A percentile compares a stretch with the other conserved stretches of the same genome.
Evolutionary conservation across 805 yeast genomes (phyloP).

Genomic region (Pichia rugopelliculosa): DNA sequence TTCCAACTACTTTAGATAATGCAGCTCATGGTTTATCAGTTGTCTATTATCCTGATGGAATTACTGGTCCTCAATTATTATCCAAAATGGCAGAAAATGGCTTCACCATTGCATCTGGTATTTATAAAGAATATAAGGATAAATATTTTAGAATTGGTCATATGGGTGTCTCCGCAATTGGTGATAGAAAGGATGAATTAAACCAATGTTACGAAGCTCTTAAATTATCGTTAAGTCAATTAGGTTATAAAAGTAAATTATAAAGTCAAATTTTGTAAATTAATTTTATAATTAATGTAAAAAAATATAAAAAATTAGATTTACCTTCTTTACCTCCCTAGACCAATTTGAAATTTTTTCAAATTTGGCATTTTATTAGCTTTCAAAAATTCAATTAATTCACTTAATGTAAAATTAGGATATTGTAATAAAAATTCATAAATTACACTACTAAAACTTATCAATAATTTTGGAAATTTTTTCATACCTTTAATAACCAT

Average conservation of each 20-base stretch:
- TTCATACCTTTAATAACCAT: slow-evolving; percentile 7
- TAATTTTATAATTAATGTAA: not conserved
- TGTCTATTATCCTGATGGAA: slow-evolving; percentile 69
- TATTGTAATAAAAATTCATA: slow-evolving; percentile 6
- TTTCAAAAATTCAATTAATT: slow-evolving; percentile 7
- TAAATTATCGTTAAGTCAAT: slow-evolving; percentile 34
- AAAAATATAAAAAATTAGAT: not conserved
- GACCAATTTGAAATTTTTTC: not conserved
- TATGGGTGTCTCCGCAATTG: slow-evolving; percentile 79
- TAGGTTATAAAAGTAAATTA: slow-evolving; percentile 23
- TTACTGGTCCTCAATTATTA: slow-evolving; percentile 62
- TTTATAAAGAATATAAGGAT: slow-evolving; percentile 69
- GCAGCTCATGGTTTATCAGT: slow-evolving; percentile 90
- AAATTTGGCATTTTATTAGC: slow-evolving; percentile 4
- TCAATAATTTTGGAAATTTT: not conserved
- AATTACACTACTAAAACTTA: not conserved
- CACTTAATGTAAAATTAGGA: slow-evolving; percentile 11
- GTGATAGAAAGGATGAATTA: slow-evolving; percentile 47
- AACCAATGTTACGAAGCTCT: slow-evolving; percentile 42
- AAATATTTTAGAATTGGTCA: slow-evolving; percentile 92
- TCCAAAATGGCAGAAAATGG: slow-evolving; percentile 53
- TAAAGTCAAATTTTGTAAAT: too few species aligned
- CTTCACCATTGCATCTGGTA: slow-evolving; percentile 82
- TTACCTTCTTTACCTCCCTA: not conserved
- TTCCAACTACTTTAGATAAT: slow-evolving; percentile 47